A percentile compares a stretch with the other conserved stretches of the same genome.
phyloP scores from a whole-genome alignment of 2,329 filamentous ascomycete genomes.

The Pseudocercospora fuligena region DNA sequence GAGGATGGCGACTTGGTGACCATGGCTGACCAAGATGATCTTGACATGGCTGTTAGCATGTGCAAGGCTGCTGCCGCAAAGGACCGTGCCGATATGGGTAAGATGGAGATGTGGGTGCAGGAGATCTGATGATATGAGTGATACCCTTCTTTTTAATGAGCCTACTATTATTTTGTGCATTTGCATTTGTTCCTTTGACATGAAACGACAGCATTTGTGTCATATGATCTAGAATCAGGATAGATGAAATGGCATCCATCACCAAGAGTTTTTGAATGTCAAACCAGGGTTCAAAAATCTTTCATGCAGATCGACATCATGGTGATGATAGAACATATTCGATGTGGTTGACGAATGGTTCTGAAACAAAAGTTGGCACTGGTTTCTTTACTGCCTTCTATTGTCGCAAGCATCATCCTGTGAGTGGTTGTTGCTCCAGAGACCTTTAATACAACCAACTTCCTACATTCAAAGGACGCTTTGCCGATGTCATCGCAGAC shows the following conservation, averaged over 20 bases:
- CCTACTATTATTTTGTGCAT: background rate
- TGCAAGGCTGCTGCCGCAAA: conserved; percentile 65
- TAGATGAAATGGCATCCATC: background rate
- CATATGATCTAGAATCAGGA: background rate
- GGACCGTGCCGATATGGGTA: conserved; percentile 82
- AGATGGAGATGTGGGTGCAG: conserved; percentile 76
- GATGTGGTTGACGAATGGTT: background rate
- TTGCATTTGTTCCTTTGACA: background rate
- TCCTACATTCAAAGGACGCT: background rate
- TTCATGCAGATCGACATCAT: background rate
- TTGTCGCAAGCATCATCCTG: background rate
- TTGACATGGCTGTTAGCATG: conserved; percentile 81
- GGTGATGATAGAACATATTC: background rate
- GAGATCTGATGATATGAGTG: conserved; percentile 25
- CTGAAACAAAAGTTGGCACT: background rate
- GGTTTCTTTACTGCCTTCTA: background rate
- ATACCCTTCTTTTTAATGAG: conserved; percentile 5
- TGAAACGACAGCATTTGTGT: background rate
- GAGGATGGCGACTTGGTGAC: conserved; percentile 96
- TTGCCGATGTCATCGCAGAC: conserved; percentile 3
- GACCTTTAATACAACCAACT: conserved; percentile 8
- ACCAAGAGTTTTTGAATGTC: background rate
- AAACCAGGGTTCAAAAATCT: background rate
- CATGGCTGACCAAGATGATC: conserved; percentile 93
- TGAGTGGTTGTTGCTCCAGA: background rate